Conservation (phyloP, 129 eudicot species). For the Cynara cardunculus region DNA sequence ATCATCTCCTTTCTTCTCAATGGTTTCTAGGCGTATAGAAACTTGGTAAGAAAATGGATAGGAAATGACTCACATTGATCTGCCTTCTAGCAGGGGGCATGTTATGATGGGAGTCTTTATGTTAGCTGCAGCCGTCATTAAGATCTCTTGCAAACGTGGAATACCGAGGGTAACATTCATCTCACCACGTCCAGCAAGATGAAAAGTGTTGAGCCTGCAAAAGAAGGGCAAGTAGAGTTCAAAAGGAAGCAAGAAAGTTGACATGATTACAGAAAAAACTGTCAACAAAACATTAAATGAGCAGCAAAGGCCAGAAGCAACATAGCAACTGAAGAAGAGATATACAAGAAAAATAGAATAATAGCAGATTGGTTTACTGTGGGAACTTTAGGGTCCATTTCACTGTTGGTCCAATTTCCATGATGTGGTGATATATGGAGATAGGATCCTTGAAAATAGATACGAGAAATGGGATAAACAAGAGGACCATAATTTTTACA, state of each 20-base stretch:
- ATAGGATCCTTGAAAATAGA: too few relatives aligned
- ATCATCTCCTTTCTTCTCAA: too few relatives aligned
- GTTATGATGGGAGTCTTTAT: conserved; percentile 94
- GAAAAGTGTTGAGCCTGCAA: conserved; percentile 90
- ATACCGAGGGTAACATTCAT: conserved; percentile 98
- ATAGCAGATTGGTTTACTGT: too few relatives aligned
- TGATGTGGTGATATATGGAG: too few relatives aligned
- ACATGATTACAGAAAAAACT: not conserved
- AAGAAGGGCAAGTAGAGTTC: not conserved
- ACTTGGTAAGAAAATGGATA: not conserved
- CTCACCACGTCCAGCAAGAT: conserved; percentile 99
- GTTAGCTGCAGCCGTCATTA: conserved; percentile 75
- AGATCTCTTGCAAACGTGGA: conserved; percentile 95
- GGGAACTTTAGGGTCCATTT: too few relatives aligned
- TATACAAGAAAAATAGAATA: too few relatives aligned
- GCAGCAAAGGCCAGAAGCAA: too few relatives aligned
- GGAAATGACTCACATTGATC: conserved; percentile 53
- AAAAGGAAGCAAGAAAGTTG: not conserved
- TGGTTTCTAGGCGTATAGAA: not conserved
- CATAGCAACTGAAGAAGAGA: too few relatives aligned
- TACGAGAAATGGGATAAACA: too few relatives aligned
- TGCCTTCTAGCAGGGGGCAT: conserved; percentile 64
- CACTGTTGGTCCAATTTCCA: too few relatives aligned
- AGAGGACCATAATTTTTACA: too few relatives aligned
- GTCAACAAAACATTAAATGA: too few relatives aligned